Evolutionary conservation across 495 filamentous ascomycete genomes (phyloP), one percentile per base, ranked within the genome.

Genomic region (Penicillium taxi): DNA sequence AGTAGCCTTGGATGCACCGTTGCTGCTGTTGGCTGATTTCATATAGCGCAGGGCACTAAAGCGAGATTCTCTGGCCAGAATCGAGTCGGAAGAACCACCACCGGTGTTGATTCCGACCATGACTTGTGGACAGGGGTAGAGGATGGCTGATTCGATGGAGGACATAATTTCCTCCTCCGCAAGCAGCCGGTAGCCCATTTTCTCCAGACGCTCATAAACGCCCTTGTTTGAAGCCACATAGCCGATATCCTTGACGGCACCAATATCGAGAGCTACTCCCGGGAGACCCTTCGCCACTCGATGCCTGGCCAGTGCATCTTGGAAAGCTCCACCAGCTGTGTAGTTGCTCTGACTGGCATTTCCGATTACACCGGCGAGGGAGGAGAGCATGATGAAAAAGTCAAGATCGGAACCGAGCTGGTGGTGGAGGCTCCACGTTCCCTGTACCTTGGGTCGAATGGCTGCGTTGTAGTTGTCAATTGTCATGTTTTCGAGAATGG

Each of bases 401-500:
- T 70, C 64, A 6, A 68, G 32, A 1, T 47, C 40, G 2, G 32
- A 8, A 3, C 7, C 5, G 9, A 78, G 60, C 2, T 56, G 45
- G 21, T 70, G 55, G 48, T 80, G 75, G 32, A 80, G 66, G 53
- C 77, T 69, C 56, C 53, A 63, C 1, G 62, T 56, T 1, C 69
- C 70, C 3, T 58, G 35, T 1, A 64, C 59, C 47, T 72, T 72
- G 21, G 65, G 61, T 4, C 35, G 41, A 1, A 63, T 39, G 1
- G 55, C 54, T 0, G 43, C 45, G 1, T 43, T 46, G 48, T 59
- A 66, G 23, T 66, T 50, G 0, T 54, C 47, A n/a, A 49, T 32
- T 0, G 54, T 52, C 69, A 72, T 73, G n/a, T 64, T 59, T 7
- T 68, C 54, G 26, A 67, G 43, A 0, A 57, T 23, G 0, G 39